Conservation (phyloP, 1,284 basidiomycete species). For the Ganoderma leucocontextum region DNA sequence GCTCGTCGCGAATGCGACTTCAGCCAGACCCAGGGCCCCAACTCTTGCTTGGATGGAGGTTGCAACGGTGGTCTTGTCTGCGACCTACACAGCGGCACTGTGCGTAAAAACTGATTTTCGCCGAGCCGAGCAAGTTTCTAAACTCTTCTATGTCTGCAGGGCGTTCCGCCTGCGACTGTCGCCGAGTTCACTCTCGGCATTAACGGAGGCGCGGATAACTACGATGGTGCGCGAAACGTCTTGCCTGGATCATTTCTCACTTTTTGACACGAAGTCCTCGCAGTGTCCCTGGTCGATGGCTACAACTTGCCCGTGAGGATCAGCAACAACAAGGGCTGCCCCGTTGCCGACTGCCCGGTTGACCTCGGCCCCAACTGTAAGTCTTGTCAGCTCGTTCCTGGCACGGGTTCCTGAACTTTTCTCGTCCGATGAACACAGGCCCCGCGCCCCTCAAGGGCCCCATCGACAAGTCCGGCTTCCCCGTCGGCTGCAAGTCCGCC, state of each 20-base stretch:
- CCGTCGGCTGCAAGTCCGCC: slow-evolving; percentile 54
- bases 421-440: slow-evolving; percentile 34
- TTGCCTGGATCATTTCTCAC: not conserved
- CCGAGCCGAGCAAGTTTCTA: not conserved
- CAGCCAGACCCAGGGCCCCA: slow-evolving; percentile 47
- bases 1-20: slow-evolving; percentile 56
- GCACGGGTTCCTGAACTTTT: not conserved
- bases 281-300: slow-evolving; percentile 46
- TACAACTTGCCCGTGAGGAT: slow-evolving; percentile 53
- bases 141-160: slow-evolving; percentile 32
- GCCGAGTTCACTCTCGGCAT: slow-evolving; percentile 52
- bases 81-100: slow-evolving; percentile 48
- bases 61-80: slow-evolving; percentile 58
- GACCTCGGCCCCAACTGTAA: slow-evolving; percentile 51
- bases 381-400: slow-evolving; percentile 3
- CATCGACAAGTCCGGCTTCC: slow-evolving; percentile 47
- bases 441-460: slow-evolving; percentile 48
- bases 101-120: slow-evolving; percentile 23
- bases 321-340: slow-evolving; percentile 51
- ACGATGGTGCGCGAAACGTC: slow-evolving; percentile 44
- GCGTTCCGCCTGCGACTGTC: slow-evolving; percentile 45
- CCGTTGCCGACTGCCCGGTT: slow-evolving; percentile 49
- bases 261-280: not conserved
- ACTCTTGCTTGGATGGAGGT: slow-evolving; percentile 52
- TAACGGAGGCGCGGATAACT: slow-evolving; percentile 44